These are phyloP conservation scores for Dalbergia oliveri DNA, from an alignment of 306 rosid species.

Conservation along the genomic window DNA sequence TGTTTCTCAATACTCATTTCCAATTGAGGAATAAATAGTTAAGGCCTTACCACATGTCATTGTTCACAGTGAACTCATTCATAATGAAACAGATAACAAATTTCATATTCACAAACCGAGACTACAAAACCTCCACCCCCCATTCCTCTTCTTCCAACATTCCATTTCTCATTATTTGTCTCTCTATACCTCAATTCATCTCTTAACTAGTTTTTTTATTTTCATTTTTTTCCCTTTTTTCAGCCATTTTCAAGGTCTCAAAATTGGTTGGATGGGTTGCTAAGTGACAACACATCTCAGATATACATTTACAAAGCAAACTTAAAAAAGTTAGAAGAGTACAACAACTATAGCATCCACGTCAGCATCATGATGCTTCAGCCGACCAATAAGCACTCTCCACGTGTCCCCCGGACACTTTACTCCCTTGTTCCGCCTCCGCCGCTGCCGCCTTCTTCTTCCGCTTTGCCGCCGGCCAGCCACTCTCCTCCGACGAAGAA, in stretches of 20 bases:
- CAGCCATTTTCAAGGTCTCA: slow-evolving; percentile 5
- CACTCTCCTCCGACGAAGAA: slow-evolving; percentile 56
- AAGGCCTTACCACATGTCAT: no score
- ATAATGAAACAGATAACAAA: slow-evolving; percentile 41
- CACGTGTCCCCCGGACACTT: slow-evolving; percentile 48
- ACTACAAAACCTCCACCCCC: neutral
- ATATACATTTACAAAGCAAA: slow-evolving; percentile 44
- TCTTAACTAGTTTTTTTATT: neutral
- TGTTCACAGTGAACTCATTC: slow-evolving; percentile 12
- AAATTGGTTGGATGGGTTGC: slow-evolving; percentile 41
- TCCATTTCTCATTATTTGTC: neutral
- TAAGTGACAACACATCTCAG: slow-evolving; percentile 33
- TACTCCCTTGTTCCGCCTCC: slow-evolving; percentile 39
- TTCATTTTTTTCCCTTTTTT: no score
- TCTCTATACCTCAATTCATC: neutral
- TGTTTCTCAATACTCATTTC: neutral
- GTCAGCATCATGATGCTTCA: slow-evolving; percentile 34
- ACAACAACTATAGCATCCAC: neutral
- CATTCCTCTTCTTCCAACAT: neutral
- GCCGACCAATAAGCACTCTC: slow-evolving; percentile 41
- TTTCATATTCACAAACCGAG: slow-evolving; percentile 41
- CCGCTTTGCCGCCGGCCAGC: slow-evolving; percentile 64
- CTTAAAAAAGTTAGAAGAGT: neutral
- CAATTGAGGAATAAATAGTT: neutral
- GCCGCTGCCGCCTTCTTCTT: slow-evolving; percentile 46